Conservation (phyloP, 2,329 filamentous ascomycete species). For the Neocatenulostroma microsporum region DNA sequence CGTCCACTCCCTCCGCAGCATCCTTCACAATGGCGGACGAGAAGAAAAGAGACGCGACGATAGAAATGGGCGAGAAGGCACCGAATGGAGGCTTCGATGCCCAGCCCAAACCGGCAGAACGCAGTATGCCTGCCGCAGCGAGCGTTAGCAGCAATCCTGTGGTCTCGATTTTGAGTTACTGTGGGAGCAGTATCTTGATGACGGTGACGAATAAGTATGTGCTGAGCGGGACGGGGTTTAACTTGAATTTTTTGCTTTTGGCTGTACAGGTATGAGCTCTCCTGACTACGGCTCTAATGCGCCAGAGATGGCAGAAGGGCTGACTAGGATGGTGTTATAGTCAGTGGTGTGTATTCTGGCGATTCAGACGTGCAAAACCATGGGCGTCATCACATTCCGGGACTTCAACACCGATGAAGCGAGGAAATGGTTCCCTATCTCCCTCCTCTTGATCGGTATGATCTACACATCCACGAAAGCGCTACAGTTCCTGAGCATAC, state of each 20-base stretch:
- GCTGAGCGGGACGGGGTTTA: constrained; percentile 82
- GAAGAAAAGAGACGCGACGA: constrained; percentile 72
- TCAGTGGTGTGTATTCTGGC: constrained; percentile 80
- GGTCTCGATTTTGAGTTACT: constrained; percentile 81
- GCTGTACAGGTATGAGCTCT: constrained; percentile 85
- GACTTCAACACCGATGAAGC: constrained; percentile 85
- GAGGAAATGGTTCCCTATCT: constrained; percentile 96
- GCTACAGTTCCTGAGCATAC: constrained; percentile 90
- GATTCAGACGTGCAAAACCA: constrained; percentile 73
- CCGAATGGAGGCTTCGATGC: constrained; percentile 36
- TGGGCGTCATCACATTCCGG: constrained; percentile 71
- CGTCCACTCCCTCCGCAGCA: constrained; percentile 9
- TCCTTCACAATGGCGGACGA: constrained; percentile 66
- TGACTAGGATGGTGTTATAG: constrained; percentile 48
- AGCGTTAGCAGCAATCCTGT: constrained; percentile 57
- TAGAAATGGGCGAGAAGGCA: constrained; percentile 58
- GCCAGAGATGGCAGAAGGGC: too few species aligned
- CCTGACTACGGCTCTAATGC: too few species aligned
- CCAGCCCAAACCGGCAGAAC: constrained; percentile 27
- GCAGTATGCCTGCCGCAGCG: constrained; percentile 43
- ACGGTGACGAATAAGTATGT: constrained; percentile 99
- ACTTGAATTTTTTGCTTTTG: constrained; percentile 93
- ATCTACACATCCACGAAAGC: constrained; percentile 97
- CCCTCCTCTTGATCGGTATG: constrained; percentile 93
- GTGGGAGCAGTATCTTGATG: constrained; percentile 95